Percentiles rank a stretch among this genome's conserved stretches.
phyloP scores from a whole-genome alignment of 2,329 filamentous ascomycete genomes.

The Colletotrichum tropicale region DNA sequence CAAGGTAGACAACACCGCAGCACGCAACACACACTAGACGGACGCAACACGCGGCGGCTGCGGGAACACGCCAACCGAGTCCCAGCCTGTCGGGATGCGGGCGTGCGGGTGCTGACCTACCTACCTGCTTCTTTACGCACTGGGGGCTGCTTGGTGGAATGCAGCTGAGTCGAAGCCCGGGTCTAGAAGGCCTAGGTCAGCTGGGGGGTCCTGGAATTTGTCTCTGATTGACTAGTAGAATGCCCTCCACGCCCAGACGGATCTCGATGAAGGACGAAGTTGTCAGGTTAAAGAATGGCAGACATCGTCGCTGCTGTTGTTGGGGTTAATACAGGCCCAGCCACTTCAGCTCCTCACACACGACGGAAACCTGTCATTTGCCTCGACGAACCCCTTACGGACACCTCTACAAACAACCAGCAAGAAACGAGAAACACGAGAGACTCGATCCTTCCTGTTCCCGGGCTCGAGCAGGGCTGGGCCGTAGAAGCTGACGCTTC shows the following conservation, averaged over 20 bases:
- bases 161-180: neutral
- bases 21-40: neutral
- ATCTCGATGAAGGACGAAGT: neutral
- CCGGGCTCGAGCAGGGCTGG: neutral
- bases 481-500: neutral
- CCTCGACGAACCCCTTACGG: neutral
- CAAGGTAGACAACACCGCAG: neutral
- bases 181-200: neutral
- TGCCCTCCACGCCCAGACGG: neutral
- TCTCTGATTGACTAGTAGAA: neutral
- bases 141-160: neutral
- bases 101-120: neutral
- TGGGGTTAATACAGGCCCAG: neutral
- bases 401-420: neutral
- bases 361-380: neutral
- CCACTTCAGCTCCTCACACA: neutral
- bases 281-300: neutral
- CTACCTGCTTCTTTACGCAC: neutral
- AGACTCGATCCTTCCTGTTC: neutral
- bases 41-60: neutral
- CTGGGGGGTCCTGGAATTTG: neutral
- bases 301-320: neutral
- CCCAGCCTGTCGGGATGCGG: conserved; percentile 13
- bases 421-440: neutral
- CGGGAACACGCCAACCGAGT: neutral